Conservation (phyloP, 169 alveolate species). For the Fabrea salina region DNA sequence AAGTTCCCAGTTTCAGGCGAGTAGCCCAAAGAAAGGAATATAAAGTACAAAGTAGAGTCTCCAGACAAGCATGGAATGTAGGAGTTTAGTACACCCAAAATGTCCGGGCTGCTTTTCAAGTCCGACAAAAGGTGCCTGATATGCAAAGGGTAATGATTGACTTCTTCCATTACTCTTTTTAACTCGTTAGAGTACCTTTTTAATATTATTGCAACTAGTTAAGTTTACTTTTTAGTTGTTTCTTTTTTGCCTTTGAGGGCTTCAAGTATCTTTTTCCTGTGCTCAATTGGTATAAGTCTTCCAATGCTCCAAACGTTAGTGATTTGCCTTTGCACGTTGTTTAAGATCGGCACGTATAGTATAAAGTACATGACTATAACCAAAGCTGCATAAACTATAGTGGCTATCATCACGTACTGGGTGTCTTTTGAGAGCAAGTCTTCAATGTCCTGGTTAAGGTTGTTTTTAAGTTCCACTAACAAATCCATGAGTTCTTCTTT, state of each 20-base stretch:
- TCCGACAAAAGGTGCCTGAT: background rate
- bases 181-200: too few relatives aligned
- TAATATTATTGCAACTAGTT: background rate
- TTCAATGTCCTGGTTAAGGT: background rate
- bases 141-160: background rate
- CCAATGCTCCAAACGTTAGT: slow-evolving; percentile 7
- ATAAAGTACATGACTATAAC: background rate
- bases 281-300: slow-evolving; percentile 20
- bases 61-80: background rate
- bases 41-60: background rate
- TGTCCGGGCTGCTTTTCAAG: background rate
- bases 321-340: background rate
- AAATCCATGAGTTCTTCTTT: background rate
- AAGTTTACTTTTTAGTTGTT: background rate
- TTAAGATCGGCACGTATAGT: background rate
- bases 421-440: background rate
- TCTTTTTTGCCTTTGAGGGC: slow-evolving; percentile 5
- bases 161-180: too few relatives aligned
- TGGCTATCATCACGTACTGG: background rate
- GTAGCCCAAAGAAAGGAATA: slow-evolving; percentile 10
- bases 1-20: background rate
- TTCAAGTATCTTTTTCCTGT: background rate
- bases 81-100: background rate
- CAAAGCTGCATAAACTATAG: background rate
- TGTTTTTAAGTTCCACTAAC: background rate